Base-by-base conservation (phyloP, 768 basidiomycete species). In the Rhodotorula paludigena region DNA sequence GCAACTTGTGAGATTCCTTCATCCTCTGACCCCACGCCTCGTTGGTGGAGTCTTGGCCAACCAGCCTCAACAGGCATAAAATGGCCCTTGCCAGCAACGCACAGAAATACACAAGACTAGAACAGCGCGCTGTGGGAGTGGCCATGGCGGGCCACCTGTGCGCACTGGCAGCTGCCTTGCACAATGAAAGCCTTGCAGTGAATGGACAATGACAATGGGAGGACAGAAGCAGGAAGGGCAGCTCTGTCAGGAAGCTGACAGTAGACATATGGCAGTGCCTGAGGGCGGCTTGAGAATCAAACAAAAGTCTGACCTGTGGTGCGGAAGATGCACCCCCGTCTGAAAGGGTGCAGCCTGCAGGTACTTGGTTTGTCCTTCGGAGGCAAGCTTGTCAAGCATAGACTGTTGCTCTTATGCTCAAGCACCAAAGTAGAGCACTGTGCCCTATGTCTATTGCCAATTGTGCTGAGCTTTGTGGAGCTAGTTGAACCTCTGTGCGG, bases 31-130 rank as follows among this genome's bases (percentile, higher is more conserved):
- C 83, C 96, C 96, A 99, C 53, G 84, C 84, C 30, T 84, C 83
- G 18, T 81, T 79, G 36, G 89, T 85, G 78, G 97, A 98, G 76
- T 92, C 88, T 41, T 78, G 77, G 21, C 94, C 94, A 25, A 96
- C 79, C n/a, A n/a, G n/a, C n/a, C 78, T 98, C 94, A 11, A 98
- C 86, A 10, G 94, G 96, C 2, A 98, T 88, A 8, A 90, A 79
- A 30, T 96, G 83, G 3, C 89, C 92, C 49, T 84, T 84, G 23
- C 96, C 96, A 4, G 88, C 84, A 1, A 86, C 80, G 7, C 81
- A 80, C 20, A 82, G 82, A 1, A 99, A 76, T 99, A 97, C 5
- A 80, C 77, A 9, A 81, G 78, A 25, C 85, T 87, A 18, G 77
- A 70, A 94, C 94, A 98, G 8, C 85, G 82, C 61, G 83, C n/a